Percentiles rank a stretch among this genome's conserved stretches.
Evolutionary conservation across 768 basidiomycete species (phyloP).

Genomic region (Boletellus ananiceps): DNA sequence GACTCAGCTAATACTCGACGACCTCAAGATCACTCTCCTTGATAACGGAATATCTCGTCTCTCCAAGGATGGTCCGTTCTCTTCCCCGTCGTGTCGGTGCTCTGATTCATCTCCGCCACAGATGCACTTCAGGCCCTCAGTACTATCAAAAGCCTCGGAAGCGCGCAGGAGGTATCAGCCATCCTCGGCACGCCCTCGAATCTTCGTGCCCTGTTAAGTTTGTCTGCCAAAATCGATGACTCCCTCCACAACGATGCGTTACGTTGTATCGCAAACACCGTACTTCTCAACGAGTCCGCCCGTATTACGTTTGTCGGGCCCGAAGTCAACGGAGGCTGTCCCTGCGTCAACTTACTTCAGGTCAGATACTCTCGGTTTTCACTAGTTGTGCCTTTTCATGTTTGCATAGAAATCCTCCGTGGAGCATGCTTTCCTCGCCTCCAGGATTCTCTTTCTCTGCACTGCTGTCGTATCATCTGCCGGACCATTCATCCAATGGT

Average conservation of each 20-base stretch:
- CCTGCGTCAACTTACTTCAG: constrained; percentile 54
- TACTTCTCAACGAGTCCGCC: constrained; percentile 63
- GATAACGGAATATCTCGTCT: constrained; percentile 45
- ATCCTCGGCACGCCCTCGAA: constrained; percentile 53
- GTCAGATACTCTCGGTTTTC: constrained; percentile 33
- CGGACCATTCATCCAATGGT: constrained; percentile 42
- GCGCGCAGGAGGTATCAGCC: constrained; percentile 62
- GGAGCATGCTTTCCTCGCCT: constrained; percentile 68
- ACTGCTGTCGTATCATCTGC: constrained; percentile 53
- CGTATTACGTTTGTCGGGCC: constrained; percentile 52
- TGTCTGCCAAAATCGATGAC: constrained; percentile 52
- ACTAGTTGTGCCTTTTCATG: constrained; percentile 4
- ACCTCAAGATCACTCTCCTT: constrained; percentile 41
- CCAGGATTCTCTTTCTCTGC: constrained; percentile 71
- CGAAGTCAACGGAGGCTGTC: constrained; percentile 61
- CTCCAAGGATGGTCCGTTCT: constrained; percentile 48
- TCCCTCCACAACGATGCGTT: constrained; percentile 64
- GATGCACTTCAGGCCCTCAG: constrained; percentile 65
- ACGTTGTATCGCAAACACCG: constrained; percentile 73
- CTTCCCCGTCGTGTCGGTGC: constrained; percentile 1
- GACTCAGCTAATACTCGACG: constrained; percentile 54
- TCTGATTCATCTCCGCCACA: constrained; percentile 27
- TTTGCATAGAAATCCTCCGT: constrained; percentile 52
- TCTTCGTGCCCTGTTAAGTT: constrained; percentile 49
- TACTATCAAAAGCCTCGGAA: constrained; percentile 72